phyloP scores from a whole-genome alignment of 2,329 filamentous ascomycete genomes.

The Beauveria pseudobassiana region DNA sequence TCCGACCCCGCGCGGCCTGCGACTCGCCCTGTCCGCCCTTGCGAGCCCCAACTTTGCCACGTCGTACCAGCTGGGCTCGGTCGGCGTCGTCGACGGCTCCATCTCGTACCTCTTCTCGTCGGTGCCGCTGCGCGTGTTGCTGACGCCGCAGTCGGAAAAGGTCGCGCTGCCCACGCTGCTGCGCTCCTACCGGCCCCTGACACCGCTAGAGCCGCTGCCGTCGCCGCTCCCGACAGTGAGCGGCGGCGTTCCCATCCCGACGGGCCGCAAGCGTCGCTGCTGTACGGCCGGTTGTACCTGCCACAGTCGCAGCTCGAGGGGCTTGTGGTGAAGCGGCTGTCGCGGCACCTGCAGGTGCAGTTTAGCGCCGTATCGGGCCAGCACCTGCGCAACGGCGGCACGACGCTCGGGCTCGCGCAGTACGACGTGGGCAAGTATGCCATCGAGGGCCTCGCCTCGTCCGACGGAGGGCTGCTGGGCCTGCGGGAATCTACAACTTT shows the following conservation, averaged over 20 bases:
- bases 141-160: constrained; percentile 61
- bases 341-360: constrained; percentile 70
- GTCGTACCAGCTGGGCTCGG: constrained; percentile 82
- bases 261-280: constrained; percentile 43
- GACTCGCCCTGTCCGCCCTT: constrained; percentile 82
- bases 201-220: constrained; percentile 44
- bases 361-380: constrained; percentile 71
- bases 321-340: constrained; percentile 70
- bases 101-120: constrained; percentile 95
- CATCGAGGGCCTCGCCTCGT: constrained; percentile 83
- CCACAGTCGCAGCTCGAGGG: constrained; percentile 83
- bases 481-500: constrained; percentile 88
- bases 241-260: neutral
- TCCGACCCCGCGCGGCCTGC: constrained; percentile 72
- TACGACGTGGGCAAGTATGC: constrained; percentile 84
- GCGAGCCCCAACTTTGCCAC: constrained; percentile 90
- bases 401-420: constrained; percentile 63
- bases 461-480: constrained; percentile 83
- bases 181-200: constrained; percentile 73
- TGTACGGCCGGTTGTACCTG: constrained; percentile 74
- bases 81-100: constrained; percentile 92
- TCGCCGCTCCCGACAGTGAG: neutral
- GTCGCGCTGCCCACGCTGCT: constrained; percentile 74
- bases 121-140: constrained; percentile 59
- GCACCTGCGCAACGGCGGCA: constrained; percentile 66